Evolutionary conservation across 345 rosid species (phyloP).

Genomic region (Turritis glabra): DNA sequence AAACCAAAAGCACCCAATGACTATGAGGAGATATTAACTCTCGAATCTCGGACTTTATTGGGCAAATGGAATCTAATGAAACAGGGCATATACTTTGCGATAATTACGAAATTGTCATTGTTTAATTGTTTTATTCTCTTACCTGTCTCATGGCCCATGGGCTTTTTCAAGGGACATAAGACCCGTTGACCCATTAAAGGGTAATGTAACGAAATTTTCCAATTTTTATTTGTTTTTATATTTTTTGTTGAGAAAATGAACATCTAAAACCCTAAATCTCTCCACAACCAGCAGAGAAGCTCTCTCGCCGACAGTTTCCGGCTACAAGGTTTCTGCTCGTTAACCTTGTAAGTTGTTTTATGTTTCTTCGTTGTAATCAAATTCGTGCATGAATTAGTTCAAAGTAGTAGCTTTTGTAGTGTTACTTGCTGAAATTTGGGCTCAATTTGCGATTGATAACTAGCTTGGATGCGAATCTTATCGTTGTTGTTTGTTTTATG

Average conservation of each 20-base stretch:
- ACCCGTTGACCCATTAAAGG: conserved; percentile 34
- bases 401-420: neutral
- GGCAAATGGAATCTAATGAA: neutral
- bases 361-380: neutral
- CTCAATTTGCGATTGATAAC: neutral
- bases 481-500: conserved; percentile 13
- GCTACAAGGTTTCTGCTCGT: conserved; percentile 15
- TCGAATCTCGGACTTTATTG: conserved; percentile 44
- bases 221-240: neutral
- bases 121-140: neutral
- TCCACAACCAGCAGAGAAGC: neutral
- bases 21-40: neutral
- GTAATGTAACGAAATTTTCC: neutral
- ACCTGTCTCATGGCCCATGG: conserved; percentile 33
- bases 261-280: conserved; percentile 37
- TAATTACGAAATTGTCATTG: conserved; percentile 29
- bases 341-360: conserved; percentile 23
- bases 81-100: conserved; percentile 19
- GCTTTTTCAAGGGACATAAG: conserved; percentile 30
- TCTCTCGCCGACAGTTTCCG: conserved; percentile 31
- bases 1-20: conserved; percentile 24
- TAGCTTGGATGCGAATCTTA: neutral
- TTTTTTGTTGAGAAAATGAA: neutral
- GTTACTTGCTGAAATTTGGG: neutral
- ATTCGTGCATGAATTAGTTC: neutral